Evolutionary conservation across 305 asterid genomes (phyloP).

Genomic region (Solanum hybrid): DNA sequence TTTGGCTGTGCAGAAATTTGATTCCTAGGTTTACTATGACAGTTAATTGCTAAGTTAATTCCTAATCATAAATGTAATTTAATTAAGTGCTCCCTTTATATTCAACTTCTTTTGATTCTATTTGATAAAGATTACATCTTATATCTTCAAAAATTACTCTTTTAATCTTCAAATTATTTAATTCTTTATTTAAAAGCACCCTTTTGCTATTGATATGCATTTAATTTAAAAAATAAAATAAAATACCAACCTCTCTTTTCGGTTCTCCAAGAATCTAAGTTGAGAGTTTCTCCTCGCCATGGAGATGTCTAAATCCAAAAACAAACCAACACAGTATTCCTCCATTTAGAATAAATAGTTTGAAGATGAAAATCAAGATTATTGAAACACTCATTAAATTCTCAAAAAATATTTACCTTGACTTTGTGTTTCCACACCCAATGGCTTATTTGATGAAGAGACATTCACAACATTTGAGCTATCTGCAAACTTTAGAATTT

Average conservation of each 20-base stretch:
- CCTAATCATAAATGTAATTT: neutral
- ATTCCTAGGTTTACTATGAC: neutral
- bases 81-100: neutral
- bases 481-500: neutral
- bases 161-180: neutral
- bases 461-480: neutral
- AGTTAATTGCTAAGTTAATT: neutral
- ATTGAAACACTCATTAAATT: neutral
- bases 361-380: neutral
- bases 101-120: neutral
- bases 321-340: neutral
- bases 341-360: neutral
- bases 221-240: too few species aligned
- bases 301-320: neutral
- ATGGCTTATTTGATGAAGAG: neutral
- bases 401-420: neutral
- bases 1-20: neutral
- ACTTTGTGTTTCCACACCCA: neutral
- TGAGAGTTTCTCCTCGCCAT: neutral
- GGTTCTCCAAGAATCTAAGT: slow-evolving; percentile 12
- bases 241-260: neutral
- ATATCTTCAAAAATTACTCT: neutral
- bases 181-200: neutral
- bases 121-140: neutral
- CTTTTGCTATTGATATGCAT: neutral